Conservation (phyloP, 768 basidiomycete genomes). For the Favolaschia claudopus region DNA sequence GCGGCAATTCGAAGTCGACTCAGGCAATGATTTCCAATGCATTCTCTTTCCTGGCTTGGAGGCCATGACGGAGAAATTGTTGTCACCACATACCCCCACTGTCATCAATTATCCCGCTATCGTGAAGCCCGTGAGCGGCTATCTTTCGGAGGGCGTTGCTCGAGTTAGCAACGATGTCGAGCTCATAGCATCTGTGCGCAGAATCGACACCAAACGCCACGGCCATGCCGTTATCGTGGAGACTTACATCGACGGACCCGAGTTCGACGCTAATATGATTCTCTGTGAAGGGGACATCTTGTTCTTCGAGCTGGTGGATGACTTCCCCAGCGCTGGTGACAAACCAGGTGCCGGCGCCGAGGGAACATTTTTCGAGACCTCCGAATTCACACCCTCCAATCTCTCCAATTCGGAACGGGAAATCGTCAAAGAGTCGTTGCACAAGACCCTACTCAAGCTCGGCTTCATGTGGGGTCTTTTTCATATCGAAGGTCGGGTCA, state of each 20-base stretch:
- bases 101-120: slow-evolving; percentile 12
- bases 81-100: background rate
- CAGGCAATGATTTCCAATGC: slow-evolving; percentile 16
- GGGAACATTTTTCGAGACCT: slow-evolving; percentile 21
- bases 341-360: background rate
- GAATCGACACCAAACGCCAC: slow-evolving; percentile 16
- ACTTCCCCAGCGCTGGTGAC: slow-evolving; percentile 19
- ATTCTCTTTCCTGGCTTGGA: slow-evolving; percentile 1
- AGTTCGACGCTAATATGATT: slow-evolving; percentile 20
- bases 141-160: slow-evolving; percentile 21
- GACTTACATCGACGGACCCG: slow-evolving; percentile 20
- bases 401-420: slow-evolving; percentile 10
- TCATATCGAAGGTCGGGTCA: slow-evolving; percentile 20
- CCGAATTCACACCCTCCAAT: slow-evolving; percentile 18
- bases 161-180: slow-evolving; percentile 10
- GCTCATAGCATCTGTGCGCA: slow-evolving; percentile 11
- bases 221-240: slow-evolving; percentile 16
- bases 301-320: slow-evolving; percentile 17
- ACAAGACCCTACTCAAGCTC: slow-evolving; percentile 3
- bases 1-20: slow-evolving; percentile 14
- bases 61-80: background rate
- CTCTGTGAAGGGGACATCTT: slow-evolving; percentile 15
- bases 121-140: slow-evolving; percentile 18
- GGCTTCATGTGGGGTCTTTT: slow-evolving; percentile 23
- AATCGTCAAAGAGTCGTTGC: slow-evolving; percentile 1